phyloP scores from a whole-genome alignment of 2,329 filamentous ascomycete species.

The Ascochyta pisi region DNA sequence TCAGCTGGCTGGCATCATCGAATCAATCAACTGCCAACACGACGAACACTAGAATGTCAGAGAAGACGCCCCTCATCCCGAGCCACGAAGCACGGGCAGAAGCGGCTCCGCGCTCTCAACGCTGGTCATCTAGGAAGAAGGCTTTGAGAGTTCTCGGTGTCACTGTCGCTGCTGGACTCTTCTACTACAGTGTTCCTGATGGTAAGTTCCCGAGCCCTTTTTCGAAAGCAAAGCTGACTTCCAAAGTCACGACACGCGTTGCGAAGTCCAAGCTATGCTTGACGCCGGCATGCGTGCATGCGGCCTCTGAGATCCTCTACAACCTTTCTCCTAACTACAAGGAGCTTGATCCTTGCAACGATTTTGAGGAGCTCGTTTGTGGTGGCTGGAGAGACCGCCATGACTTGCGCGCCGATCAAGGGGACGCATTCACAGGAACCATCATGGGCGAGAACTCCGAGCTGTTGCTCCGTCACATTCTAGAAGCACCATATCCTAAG shows the following conservation, averaged over 20 bases:
- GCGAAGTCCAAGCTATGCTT: constrained; percentile 52
- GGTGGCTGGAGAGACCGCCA: constrained; percentile 70
- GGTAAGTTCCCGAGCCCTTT: background rate
- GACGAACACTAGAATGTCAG: constrained; percentile 22
- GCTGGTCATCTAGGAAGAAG: constrained; percentile 19
- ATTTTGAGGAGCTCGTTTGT: constrained; percentile 73
- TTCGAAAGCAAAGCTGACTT: background rate
- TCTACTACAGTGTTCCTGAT: constrained; percentile 31
- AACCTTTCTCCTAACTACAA: constrained; percentile 68
- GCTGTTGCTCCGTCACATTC: constrained; percentile 65
- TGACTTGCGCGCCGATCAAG: constrained; percentile 70
- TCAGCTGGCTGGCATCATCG: constrained; percentile 35
- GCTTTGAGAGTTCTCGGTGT: constrained; percentile 26
- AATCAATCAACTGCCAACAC: background rate
- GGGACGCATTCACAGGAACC: constrained; percentile 65
- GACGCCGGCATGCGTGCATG: constrained; percentile 68
- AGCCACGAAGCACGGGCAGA: constrained; percentile 19
- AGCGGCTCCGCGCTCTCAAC: constrained; percentile 17
- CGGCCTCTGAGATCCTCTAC: constrained; percentile 67
- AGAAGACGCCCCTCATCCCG: constrained; percentile 31
- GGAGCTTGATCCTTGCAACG: constrained; percentile 69
- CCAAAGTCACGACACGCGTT: constrained; percentile 3
- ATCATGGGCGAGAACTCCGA: constrained; percentile 68
- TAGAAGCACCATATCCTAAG: constrained; percentile 63
- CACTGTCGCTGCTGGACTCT: constrained; percentile 25